Conservation (phyloP, 139 green algal genomes). For the Spirogloea muscicola region DNA sequence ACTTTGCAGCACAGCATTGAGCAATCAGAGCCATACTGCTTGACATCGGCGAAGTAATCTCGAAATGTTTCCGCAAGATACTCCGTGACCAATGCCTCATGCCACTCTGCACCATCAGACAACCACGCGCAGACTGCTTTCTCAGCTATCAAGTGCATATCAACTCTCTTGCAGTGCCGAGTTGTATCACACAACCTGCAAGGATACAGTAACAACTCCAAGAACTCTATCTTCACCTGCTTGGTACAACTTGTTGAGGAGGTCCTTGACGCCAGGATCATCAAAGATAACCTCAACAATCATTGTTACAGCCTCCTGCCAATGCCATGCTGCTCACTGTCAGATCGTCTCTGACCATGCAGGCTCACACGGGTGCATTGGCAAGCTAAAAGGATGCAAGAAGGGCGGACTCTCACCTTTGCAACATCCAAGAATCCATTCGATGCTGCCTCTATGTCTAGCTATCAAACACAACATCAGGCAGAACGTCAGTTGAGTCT, state of each 20-base stretch:
- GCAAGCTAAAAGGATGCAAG: background rate
- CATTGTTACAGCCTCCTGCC: slow-evolving; percentile 23
- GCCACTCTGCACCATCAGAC: slow-evolving; percentile 72
- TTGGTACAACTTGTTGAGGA: slow-evolving; percentile 37
- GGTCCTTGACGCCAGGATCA: slow-evolving; percentile 30
- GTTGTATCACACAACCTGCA: too few relatives aligned
- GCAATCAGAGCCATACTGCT: slow-evolving; percentile 17
- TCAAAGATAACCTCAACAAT: slow-evolving; percentile 44
- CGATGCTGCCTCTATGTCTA: slow-evolving; percentile 34
- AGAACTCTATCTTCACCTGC: too few relatives aligned
- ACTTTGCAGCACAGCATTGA: too few relatives aligned
- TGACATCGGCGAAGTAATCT: slow-evolving; percentile 68
- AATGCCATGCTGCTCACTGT: background rate
- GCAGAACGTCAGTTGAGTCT: too few relatives aligned
- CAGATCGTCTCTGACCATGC: background rate
- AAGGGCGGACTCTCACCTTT: slow-evolving; percentile 26
- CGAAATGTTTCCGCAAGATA: slow-evolving; percentile 67
- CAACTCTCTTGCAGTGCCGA: too few relatives aligned
- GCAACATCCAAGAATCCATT: slow-evolving; percentile 38
- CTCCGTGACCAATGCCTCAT: slow-evolving; percentile 62
- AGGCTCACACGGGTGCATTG: background rate
- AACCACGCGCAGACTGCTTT: too few relatives aligned
- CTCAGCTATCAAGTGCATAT: too few relatives aligned
- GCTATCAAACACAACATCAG: background rate
- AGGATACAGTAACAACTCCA: too few relatives aligned